Conservation (phyloP, 257 asterid species). For the Solanum raphanifolium region DNA sequence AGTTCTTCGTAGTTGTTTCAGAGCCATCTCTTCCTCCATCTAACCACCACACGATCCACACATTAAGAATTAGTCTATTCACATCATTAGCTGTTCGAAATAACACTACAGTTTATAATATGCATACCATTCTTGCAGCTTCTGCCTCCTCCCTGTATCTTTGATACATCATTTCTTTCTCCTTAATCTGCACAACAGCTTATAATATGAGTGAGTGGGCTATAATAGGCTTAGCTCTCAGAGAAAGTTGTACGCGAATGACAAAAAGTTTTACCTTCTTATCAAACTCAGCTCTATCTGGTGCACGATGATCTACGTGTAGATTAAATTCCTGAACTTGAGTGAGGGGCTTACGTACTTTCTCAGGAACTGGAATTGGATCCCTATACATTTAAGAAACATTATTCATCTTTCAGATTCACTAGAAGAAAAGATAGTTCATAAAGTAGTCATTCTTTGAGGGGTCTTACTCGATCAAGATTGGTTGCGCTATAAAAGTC, state of each 20-base stretch:
- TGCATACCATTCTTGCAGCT: conserved; percentile 60
- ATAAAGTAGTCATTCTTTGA: neutral
- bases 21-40: conserved; percentile 96
- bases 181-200: conserved; percentile 51
- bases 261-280: no score
- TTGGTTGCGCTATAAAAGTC: conserved; percentile 75
- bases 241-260: neutral
- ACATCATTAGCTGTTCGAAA: neutral
- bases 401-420: neutral
- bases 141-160: conserved; percentile 90
- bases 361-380: conserved; percentile 85
- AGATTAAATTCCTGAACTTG: conserved; percentile 79
- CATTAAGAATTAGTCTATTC: neutral
- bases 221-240: neutral
- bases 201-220: conserved; percentile 3
- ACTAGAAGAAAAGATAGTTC: neutral
- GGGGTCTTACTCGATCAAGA: conserved; percentile 55
- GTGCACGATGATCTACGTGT: conserved; percentile 60
- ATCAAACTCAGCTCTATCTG: conserved; percentile 77
- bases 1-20: conserved; percentile 74
- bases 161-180: conserved; percentile 72
- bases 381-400: conserved; percentile 36
- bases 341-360: conserved; percentile 67
- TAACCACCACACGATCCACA: neutral
- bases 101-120: neutral